Evolutionary conservation across 78 protist species (phyloP).

Genomic region (Dictyostelium firmibasis): DNA sequence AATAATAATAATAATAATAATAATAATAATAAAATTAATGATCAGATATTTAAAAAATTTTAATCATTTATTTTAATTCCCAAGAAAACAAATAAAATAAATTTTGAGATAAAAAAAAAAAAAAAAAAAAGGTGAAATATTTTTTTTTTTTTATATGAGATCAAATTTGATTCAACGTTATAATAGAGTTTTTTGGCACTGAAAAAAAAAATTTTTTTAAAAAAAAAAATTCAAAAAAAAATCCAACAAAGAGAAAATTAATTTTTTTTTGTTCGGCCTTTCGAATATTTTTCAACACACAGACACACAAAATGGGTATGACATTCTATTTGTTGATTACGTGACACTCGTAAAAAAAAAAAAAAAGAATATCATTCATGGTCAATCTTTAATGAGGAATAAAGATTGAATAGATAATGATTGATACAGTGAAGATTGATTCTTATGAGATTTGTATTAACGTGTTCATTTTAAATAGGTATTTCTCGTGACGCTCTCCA

Average conservation of each 20-base stretch:
- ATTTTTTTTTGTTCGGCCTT: not conserved
- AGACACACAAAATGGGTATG: not conserved
- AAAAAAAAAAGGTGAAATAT: no score
- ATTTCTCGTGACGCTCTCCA: conserved; percentile 82
- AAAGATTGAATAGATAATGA: not conserved
- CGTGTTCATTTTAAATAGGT: conserved; percentile 26
- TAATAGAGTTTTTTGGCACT: not conserved
- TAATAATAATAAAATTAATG: no score
- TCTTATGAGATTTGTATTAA: not conserved
- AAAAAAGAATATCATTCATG: not conserved
- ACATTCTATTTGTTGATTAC: not conserved
- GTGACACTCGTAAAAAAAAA: not conserved
- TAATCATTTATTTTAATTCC: no score
- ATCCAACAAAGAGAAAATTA: not conserved
- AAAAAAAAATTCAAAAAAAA: not conserved
- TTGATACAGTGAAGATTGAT: not conserved
- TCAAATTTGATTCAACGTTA: not conserved
- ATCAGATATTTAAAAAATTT: no score
- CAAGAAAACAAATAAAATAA: no score
- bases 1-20: not conserved
- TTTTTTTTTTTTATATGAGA: no score
- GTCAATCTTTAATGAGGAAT: not conserved
- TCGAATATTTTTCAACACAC: not conserved
- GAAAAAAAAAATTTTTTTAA: no score
- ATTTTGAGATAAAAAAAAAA: not conserved